Base-by-base conservation (phyloP, 2,329 filamentous ascomycete genomes). In the Penicillium sp. region DNA sequence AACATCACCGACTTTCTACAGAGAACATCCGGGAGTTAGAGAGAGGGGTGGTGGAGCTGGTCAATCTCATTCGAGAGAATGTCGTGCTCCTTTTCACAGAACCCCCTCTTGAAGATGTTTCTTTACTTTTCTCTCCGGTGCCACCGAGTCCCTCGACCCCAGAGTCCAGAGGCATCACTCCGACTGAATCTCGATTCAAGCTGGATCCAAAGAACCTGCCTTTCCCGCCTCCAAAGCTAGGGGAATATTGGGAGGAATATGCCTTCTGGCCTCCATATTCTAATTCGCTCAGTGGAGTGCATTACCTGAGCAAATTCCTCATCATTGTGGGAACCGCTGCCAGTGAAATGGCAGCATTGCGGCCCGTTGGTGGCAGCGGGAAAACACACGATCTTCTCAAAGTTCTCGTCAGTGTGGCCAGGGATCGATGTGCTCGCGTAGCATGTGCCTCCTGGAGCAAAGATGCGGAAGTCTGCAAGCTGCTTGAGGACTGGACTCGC, bases 201-300 rank as follows among this genome's bases (percentile, higher is more conserved):
- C 85, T 96, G 55, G 91, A 96, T 67, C 80, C 85, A 0, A 88
- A 83, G 67, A 92, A 89, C 58, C 78, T 90, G 2, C 92, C 91
- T 1, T 85, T 87, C 10, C 86, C 88, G 1, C 90, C 89, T 0
- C 90, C 91, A 0, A 89, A 82, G 62, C 84, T 83, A 42, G 93
- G 92, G 5, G 91, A 96, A 64, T 78, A 87, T 0, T 97, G 92
- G 91, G 94, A 97, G 68, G 88, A 93, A 75, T 85, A 94, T 72
- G 93, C 92, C 0, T 99, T 97, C 73, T 97, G 93, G 92, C 92
- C 93, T 4, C 94, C 93, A 0, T 88, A 89, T 75, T 89, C 92
- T 2, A 97, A 97, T 68, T 92, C 92, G 0, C 78, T 97, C 22
- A 95, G 92, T 54, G 93, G 90, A n/a, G 90, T 93, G 1, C 85